Conservation (phyloP, 371 early-diverging fungal genomes). For the Mortierella sp. region DNA sequence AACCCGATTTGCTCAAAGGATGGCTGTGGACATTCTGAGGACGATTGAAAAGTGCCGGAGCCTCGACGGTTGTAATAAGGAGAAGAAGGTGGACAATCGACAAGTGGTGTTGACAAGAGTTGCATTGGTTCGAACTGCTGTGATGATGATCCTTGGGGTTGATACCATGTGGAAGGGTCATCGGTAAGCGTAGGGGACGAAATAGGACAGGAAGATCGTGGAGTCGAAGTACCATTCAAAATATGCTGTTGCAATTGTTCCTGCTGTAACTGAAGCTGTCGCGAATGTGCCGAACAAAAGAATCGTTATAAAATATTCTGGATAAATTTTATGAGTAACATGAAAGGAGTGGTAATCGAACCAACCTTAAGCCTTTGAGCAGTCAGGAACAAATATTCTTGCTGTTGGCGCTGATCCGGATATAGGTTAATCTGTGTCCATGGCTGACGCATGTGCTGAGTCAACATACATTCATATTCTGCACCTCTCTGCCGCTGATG, state of each 20-base stretch:
- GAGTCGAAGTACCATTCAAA: no score
- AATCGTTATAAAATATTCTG: no score
- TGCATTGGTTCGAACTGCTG: neutral
- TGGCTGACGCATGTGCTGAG: neutral
- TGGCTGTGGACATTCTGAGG: constrained; percentile 17
- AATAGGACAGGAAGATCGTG: no score
- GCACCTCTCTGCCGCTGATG: constrained; percentile 15
- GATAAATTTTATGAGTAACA: no score
- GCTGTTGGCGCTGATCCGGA: neutral
- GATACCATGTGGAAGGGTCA: neutral
- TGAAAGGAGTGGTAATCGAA: neutral
- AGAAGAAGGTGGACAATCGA: neutral
- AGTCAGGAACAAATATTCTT: constrained; percentile 19
- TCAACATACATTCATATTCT: neutral
- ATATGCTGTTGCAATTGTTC: constrained; percentile 8
- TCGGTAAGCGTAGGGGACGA: constrained; percentile 7
- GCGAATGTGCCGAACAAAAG: no score
- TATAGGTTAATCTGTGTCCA: neutral
- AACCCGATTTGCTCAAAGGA: constrained; percentile 28
- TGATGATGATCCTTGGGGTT: neutral
- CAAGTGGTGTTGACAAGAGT: neutral
- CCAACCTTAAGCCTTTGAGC: constrained; percentile 42
- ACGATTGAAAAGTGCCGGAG: constrained; percentile 21
- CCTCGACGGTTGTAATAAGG: constrained; percentile 9
- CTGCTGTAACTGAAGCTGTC: constrained; percentile 9